phyloP scores from a whole-genome alignment of 345 rosid genomes.

The Boechera retrofracta region DNA sequence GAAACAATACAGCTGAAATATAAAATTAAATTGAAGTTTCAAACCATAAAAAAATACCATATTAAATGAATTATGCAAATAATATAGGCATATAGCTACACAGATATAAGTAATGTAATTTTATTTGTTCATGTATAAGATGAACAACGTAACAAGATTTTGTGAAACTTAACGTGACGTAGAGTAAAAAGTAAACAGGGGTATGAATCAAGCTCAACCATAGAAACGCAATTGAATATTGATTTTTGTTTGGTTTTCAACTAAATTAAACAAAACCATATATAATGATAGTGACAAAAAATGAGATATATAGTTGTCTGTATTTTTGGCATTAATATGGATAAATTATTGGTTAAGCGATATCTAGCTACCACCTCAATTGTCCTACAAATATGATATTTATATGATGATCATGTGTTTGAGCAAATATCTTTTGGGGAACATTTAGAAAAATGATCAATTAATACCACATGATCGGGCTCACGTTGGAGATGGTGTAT shows the following conservation, averaged over 20 bases:
- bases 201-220: background rate
- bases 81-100: background rate
- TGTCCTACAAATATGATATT: constrained; percentile 16
- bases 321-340: background rate
- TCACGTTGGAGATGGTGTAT: background rate
- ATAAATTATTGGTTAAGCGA: constrained; percentile 4
- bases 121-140: background rate
- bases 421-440: background rate
- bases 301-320: background rate
- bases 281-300: background rate
- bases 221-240: background rate
- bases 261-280: background rate
- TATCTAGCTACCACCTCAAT: constrained; percentile 33
- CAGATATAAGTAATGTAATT: background rate
- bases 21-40: background rate
- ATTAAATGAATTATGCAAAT: background rate
- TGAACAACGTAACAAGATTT: background rate
- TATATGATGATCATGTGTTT: constrained; percentile 19
- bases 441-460: background rate
- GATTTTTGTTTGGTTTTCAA: background rate
- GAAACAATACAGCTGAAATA: background rate
- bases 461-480: constrained; percentile 17
- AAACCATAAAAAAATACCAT: background rate
- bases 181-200: background rate
- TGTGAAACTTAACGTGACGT: background rate